Evolutionary conservation across 2,329 filamentous ascomycete species (phyloP).

Genomic region (Botrytis aclada): DNA sequence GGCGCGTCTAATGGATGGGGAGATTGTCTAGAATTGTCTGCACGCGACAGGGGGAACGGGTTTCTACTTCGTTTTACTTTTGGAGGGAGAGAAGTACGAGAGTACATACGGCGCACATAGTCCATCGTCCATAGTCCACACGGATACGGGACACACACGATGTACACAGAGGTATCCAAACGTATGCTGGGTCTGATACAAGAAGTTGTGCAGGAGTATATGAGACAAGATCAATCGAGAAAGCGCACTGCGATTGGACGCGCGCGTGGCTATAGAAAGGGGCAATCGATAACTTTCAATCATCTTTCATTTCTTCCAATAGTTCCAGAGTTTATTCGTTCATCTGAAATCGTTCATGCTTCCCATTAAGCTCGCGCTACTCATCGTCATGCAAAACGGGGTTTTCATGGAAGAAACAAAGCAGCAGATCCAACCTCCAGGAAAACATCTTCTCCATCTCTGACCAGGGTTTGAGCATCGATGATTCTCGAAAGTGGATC

Average conservation of each 20-base stretch:
- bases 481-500: constrained; percentile 12
- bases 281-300: not conserved
- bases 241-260: not conserved
- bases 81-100: not conserved
- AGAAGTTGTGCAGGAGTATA: not conserved
- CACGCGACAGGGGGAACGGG: constrained; percentile 15
- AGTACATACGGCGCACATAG: not conserved
- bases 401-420: not conserved
- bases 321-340: not conserved
- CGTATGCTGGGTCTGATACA: not conserved
- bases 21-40: not conserved
- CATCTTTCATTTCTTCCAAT: not conserved
- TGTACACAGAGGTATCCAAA: not conserved
- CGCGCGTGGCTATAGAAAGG: constrained; percentile 16
- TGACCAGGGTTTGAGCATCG: constrained; percentile 4
- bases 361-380: not conserved
- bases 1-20: constrained; percentile 18
- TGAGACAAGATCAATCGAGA: not conserved
- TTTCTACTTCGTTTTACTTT: constrained; percentile 7
- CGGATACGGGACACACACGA: not conserved
- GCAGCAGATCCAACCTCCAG: constrained; percentile 14
- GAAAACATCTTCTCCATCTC: constrained; percentile 15
- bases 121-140: not conserved
- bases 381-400: constrained; percentile 5
- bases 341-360: constrained; percentile 10